Percentiles rank a stretch among this genome's conserved stretches.
Conservation (phyloP, 2,329 filamentous ascomycete species). For the Tolypocladium amazonense region DNA sequence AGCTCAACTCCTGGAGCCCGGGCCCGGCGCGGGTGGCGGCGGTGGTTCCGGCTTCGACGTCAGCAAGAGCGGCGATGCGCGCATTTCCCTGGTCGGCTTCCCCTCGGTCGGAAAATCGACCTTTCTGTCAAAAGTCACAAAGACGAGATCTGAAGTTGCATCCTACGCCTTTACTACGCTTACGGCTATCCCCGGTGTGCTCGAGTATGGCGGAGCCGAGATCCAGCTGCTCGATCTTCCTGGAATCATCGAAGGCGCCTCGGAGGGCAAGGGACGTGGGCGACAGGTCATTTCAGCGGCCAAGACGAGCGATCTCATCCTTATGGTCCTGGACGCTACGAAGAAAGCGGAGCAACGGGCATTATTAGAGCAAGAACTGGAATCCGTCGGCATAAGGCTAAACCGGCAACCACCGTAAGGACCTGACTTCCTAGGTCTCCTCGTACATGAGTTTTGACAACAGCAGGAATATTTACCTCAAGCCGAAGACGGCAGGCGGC, state of each 20-base stretch:
- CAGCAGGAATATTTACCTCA: constrained; percentile 86
- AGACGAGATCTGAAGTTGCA: constrained; percentile 91
- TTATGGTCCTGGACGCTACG: constrained; percentile 95
- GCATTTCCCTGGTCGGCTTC: constrained; percentile 96
- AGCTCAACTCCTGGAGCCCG: constrained; percentile 88
- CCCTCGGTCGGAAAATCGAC: constrained; percentile 98
- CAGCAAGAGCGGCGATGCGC: constrained; percentile 89
- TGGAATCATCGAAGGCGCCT: constrained; percentile 94
- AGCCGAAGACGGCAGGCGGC: constrained; percentile 87
- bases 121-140: constrained; percentile 97
- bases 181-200: constrained; percentile 91
- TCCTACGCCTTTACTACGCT: constrained; percentile 96
- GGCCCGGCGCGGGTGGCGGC: constrained; percentile 64
- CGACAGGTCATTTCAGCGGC: constrained; percentile 95
- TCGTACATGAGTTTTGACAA: constrained; percentile 6
- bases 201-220: constrained; percentile 95
- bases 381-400: constrained; percentile 87
- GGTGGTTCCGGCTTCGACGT: constrained; percentile 85
- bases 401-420: constrained; percentile 82
- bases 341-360: constrained; percentile 91
- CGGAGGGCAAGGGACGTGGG: constrained; percentile 91
- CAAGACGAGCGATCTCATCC: constrained; percentile 93
- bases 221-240: constrained; percentile 97
- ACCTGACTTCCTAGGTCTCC: neutral
- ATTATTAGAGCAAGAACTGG: constrained; percentile 80